Conservation (phyloP, 129 eudicot species). For the Lonicera japonica region DNA sequence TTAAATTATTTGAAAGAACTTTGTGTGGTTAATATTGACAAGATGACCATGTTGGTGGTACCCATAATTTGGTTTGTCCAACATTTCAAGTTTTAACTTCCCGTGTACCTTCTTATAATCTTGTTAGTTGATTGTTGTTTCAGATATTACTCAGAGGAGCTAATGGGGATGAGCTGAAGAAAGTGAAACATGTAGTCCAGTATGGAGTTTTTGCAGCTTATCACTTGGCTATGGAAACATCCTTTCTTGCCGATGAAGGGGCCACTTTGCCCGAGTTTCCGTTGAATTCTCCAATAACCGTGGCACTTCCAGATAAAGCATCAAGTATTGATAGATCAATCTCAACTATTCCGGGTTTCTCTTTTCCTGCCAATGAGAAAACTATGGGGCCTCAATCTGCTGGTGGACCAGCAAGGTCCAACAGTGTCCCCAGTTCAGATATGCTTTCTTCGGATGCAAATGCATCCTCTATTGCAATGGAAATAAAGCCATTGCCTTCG, state of each 20-base stretch:
- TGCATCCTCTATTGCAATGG: slow-evolving; percentile 19
- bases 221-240: slow-evolving; percentile 93
- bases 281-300: slow-evolving; percentile 61
- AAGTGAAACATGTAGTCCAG: slow-evolving; percentile 91
- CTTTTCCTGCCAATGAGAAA: slow-evolving; percentile 34
- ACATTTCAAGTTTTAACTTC: too few species aligned
- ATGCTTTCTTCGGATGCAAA: slow-evolving; percentile 25
- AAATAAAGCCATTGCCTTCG: slow-evolving; percentile 18
- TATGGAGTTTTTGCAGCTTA: slow-evolving; percentile 98
- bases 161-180: slow-evolving; percentile 83
- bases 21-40: neutral
- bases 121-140: slow-evolving; percentile 15
- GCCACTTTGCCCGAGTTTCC: slow-evolving; percentile 90
- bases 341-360: slow-evolving; percentile 74
- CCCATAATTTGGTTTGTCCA: neutral
- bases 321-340: slow-evolving; percentile 71
- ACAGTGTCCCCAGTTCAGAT: slow-evolving; percentile 47
- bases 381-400: slow-evolving; percentile 30
- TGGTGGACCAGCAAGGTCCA: slow-evolving; percentile 39
- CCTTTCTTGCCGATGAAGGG: slow-evolving; percentile 99
- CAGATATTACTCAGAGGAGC: slow-evolving; percentile 98
- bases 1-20: too few species aligned
- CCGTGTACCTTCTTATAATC: neutral
- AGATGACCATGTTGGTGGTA: neutral
- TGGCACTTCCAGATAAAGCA: slow-evolving; percentile 77